Percentiles rank a stretch among this genome's conserved stretches.
phyloP scores from a whole-genome alignment of 768 basidiomycete genomes.

The Lepiota brunneoincarnata region DNA sequence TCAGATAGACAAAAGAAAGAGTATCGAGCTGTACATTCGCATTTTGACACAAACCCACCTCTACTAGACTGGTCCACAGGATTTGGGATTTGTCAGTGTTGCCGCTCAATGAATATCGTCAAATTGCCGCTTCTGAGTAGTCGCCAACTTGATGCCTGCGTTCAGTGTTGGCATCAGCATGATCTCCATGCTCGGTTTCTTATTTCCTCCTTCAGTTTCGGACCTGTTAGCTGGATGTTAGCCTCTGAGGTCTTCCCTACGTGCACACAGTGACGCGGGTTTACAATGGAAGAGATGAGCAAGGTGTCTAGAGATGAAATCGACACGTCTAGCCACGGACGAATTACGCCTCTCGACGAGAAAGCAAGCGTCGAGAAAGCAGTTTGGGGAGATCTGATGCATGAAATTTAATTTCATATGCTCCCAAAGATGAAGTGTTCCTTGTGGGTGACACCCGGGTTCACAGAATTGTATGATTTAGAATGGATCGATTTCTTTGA shows the following conservation, averaged over 20 bases:
- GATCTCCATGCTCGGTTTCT: slow-evolving; percentile 54
- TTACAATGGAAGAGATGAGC: slow-evolving; percentile 54
- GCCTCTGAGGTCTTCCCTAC: slow-evolving; percentile 67
- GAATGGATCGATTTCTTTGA: too few species aligned
- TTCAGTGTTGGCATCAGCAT: slow-evolving; percentile 54
- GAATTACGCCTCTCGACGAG: slow-evolving; percentile 11
- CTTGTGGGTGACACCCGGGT: too few species aligned
- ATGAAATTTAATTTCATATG: too few species aligned
- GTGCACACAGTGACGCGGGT: slow-evolving; percentile 50
- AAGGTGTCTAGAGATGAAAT: slow-evolving; percentile 46
- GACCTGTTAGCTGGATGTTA: slow-evolving; percentile 59
- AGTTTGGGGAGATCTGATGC: too few species aligned
- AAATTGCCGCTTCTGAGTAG: background rate
- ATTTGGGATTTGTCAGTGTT: slow-evolving; percentile 16
- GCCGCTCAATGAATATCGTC: slow-evolving; percentile 32
- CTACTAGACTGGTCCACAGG: slow-evolving; percentile 22
- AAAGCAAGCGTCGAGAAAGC: slow-evolving; percentile 14
- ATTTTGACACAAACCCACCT: slow-evolving; percentile 44
- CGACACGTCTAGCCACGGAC: background rate
- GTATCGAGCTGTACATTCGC: too few species aligned
- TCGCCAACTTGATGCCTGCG: slow-evolving; percentile 16
- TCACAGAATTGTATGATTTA: too few species aligned
- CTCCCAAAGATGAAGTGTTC: too few species aligned
- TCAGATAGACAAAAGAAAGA: too few species aligned
- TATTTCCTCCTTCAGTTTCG: slow-evolving; percentile 54